Base-by-base conservation (phyloP, 2,329 filamentous ascomycete genomes). In the Mollisiaceae sp. region DNA sequence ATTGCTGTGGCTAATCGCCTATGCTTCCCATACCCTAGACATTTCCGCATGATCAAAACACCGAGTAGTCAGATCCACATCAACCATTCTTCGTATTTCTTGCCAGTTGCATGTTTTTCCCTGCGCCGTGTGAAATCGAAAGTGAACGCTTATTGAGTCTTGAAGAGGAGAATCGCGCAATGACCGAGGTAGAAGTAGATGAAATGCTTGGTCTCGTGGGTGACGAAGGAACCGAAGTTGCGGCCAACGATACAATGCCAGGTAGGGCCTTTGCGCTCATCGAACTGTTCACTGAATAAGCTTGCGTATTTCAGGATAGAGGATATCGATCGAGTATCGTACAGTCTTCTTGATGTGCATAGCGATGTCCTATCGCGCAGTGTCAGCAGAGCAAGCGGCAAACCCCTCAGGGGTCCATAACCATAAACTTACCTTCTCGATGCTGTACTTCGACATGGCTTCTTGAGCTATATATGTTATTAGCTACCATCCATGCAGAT, bases 101-200 rank as follows among this genome's bases (percentile, higher is more conserved):
- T 32, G 20, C 47, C 9, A 27, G 24, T 52, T 27, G 47, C 9
- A 27, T 32, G 47, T 14, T 27, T 52, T 47, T 27, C 47, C 47
- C 8, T 52, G 47, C 47, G 47, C 47, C 47, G 22, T 27, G 22
- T 52, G 47, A 32, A 27, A 22, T 32, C 35, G 63, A 65, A 24
- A 45, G 35, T 9, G 38, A 38, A 18, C 24, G 18, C 38, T 72
- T 89, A 98, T 87, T 97, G 94, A 47, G 95, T 99, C 86, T 99
- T 99, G 89, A 98, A 99, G 61, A 99, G 89, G 64, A 99, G 86
- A 77, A 99, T 98, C 66, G 95, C 95, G 80, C 93, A 97, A 85
- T 98, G 95, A 62, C 95, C 95, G 66, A 99, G 91, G 83, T 99
- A 99, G 84, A 99, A 99, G 84, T 99, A 99, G 79, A 99, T 97